These are phyloP conservation scores for Sarcodon aspratus DNA, from an alignment of 768 basidiomycete genomes.

Conservation along the genomic window DNA sequence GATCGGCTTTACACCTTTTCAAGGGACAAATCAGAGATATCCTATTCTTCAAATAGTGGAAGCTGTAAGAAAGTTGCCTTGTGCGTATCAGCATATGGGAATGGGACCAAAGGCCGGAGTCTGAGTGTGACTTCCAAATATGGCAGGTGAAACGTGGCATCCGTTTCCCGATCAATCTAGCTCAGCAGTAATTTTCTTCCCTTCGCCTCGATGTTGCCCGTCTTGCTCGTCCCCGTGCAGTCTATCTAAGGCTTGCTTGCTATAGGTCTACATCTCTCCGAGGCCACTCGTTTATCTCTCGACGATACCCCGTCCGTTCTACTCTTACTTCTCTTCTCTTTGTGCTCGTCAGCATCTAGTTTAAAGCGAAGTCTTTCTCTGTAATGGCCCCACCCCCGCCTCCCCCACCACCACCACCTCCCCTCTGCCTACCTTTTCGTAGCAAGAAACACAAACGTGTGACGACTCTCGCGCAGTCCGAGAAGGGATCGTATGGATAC, in stretches of 20 bases:
- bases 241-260: neutral
- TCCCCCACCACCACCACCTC: constrained; percentile 19
- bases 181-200: too few relatives aligned
- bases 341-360: neutral
- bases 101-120: too few relatives aligned
- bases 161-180: too few relatives aligned
- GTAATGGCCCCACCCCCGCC: constrained; percentile 17
- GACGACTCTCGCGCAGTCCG: constrained; percentile 14
- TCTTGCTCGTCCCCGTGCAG: neutral
- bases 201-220: too few relatives aligned
- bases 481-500: constrained; percentile 3
- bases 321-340: neutral
- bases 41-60: too few relatives aligned
- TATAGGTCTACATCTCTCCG: too few relatives aligned
- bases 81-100: too few relatives aligned
- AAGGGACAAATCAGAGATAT: too few relatives aligned
- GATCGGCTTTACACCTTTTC: too few relatives aligned
- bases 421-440: constrained; percentile 17
- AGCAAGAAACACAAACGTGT: constrained; percentile 10
- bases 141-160: too few relatives aligned
- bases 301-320: neutral
- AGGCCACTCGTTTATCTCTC: neutral
- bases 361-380: neutral
- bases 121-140: too few relatives aligned
- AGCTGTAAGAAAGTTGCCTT: too few relatives aligned